phyloP scores from a whole-genome alignment of 2,329 filamentous ascomycete species.

The Aspergillus udagawae region DNA sequence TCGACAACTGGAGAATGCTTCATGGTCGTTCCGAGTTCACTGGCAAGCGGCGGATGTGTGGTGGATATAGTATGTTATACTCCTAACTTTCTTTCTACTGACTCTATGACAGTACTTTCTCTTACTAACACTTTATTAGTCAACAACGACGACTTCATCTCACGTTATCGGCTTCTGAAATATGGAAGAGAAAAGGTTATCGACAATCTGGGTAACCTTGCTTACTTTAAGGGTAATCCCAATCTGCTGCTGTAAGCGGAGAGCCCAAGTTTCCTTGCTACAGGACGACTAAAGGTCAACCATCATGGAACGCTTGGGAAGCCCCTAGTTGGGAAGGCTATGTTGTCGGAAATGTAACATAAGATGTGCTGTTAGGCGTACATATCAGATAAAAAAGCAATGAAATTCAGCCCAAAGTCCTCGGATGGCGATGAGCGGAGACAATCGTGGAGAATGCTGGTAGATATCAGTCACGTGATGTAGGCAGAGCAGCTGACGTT shows the following conservation, averaged over 20 bases:
- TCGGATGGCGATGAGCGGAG: background rate
- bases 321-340: background rate
- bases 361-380: background rate
- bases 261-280: background rate
- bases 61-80: slow-evolving; percentile 71
- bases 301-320: background rate
- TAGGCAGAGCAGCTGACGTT: slow-evolving; percentile 30
- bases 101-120: background rate
- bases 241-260: slow-evolving; percentile 7
- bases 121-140: slow-evolving; percentile 46
- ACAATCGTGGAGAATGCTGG: slow-evolving; percentile 15
- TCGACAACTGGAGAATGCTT: slow-evolving; percentile 93
- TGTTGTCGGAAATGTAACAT: background rate
- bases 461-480: slow-evolving; percentile 25
- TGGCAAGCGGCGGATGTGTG: slow-evolving; percentile 82
- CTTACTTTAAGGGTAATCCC: slow-evolving; percentile 5
- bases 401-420: background rate
- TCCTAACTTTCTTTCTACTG: background rate
- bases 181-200: slow-evolving; percentile 42
- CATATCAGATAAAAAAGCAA: background rate
- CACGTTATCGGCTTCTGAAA: slow-evolving; percentile 70
- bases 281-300: background rate
- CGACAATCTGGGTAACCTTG: slow-evolving; percentile 26
- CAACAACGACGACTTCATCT: slow-evolving; percentile 76
- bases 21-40: slow-evolving; percentile 82